Conservation (phyloP, 768 basidiomycete species). For the Termitomyces sp. region DNA sequence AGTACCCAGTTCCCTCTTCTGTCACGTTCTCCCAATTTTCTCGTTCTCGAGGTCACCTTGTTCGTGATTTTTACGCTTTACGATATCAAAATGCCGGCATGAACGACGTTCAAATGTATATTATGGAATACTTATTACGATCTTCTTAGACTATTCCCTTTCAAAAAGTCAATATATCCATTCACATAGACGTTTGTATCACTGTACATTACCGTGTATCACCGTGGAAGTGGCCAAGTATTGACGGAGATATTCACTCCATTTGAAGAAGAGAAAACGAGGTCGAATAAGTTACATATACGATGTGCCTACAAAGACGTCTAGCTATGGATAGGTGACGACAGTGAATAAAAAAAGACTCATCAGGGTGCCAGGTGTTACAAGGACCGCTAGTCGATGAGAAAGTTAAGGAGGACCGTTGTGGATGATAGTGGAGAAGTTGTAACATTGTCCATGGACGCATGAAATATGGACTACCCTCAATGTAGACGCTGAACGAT, state of each 20-base stretch:
- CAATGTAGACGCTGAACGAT: no score
- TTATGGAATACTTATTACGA: slow-evolving; percentile 13
- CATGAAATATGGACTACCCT: background rate
- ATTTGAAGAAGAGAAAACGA: background rate
- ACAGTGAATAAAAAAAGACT: background rate
- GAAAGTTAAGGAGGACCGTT: background rate
- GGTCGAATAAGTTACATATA: background rate
- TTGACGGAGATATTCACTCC: background rate
- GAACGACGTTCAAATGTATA: background rate
- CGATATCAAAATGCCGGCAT: background rate
- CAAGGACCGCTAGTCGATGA: background rate
- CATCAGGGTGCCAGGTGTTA: background rate
- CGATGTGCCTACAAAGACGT: background rate
- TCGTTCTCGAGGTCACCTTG: background rate
- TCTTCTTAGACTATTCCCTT: background rate
- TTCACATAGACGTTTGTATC: background rate
- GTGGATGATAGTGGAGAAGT: background rate
- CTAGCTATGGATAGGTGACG: background rate
- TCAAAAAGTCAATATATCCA: background rate
- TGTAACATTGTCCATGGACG: background rate
- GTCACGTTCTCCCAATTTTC: background rate
- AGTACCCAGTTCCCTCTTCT: background rate
- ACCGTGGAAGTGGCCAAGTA: background rate
- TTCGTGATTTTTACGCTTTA: background rate
- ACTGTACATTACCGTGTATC: background rate